These are phyloP conservation scores for Entophlyctis luteolus DNA, from an alignment of 192 early-diverging fungal species.

Conservation along the genomic window DNA sequence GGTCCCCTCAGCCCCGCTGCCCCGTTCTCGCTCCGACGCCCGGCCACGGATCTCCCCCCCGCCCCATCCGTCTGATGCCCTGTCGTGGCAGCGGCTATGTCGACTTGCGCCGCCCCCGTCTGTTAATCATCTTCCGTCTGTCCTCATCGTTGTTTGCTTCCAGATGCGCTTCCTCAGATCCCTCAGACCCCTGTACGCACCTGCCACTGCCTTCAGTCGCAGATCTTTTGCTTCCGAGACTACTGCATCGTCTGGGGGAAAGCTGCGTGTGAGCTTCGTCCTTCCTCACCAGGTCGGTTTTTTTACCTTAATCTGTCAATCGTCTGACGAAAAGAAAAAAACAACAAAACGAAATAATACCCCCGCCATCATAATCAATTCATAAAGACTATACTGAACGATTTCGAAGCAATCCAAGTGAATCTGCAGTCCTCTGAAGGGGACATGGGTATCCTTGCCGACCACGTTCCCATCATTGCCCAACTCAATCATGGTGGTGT, in stretches of 20 bases:
- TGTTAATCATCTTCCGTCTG: no score
- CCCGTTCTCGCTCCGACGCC: no score
- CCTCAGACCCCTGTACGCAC: background rate
- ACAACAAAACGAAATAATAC: background rate
- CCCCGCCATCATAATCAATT: background rate
- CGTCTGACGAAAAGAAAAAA: no score
- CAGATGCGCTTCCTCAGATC: constrained; percentile 6
- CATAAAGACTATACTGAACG: constrained; percentile 64
- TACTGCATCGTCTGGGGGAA: constrained; percentile 50
- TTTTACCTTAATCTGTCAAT: background rate
- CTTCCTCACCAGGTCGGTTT: constrained; percentile 81
- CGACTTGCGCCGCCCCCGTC: no score
- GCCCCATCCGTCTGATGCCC: no score
- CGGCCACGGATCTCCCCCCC: no score
- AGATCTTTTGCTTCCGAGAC: constrained; percentile 70
- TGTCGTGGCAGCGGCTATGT: no score
- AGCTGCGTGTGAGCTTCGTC: constrained; percentile 83
- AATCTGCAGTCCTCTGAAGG: constrained; percentile 89
- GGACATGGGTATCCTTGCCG: constrained; percentile 96
- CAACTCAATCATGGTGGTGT: constrained; percentile 84
- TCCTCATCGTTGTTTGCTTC: no score
- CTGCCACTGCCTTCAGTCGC: background rate
- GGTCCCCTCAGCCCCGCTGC: no score
- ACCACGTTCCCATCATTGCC: constrained; percentile 95
- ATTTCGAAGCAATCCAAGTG: constrained; percentile 78